Base-by-base conservation (phyloP, 768 basidiomycete species). In the Phaeotremella fagi region DNA sequence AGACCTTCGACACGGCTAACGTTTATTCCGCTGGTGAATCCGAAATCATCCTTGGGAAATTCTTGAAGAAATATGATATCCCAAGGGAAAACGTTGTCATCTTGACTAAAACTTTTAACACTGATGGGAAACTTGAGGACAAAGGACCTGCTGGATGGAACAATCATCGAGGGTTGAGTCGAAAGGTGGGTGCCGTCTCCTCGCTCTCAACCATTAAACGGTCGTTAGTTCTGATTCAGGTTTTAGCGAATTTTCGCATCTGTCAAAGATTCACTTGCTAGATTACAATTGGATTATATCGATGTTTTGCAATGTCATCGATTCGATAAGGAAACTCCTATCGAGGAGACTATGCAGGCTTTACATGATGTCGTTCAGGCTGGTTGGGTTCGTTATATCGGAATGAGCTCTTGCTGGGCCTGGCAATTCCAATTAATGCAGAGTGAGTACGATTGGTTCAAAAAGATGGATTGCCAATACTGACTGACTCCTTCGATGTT, bases 31-130 rank as follows among this genome's bases (percentile, higher is more conserved):
- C 55, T 25, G 70, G 70, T 4, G 60, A 64, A 31, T 64, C 62
- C 29, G 70, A 71, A 48, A 66, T 81, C 42, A 79, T 87, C 48
- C 77, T 88, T 14, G 87, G 87, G 11, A 84, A 85, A 61, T 86
- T 83, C 9, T 83, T 89, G 75, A 85, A 85, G 62, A 66, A 82
- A 57, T 79, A 82, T 60, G 69, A 82, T 15, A 78, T 87, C 12
- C 85, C 85, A 27, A 81, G 86, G 2, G 83, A 84, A 18, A 81
- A 84, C 59, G 83, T 88, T 35, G 86, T 89, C n/a, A 81, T 88
- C n/a, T 79, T 88, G 78, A 87, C 87, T 41, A 88, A 88, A 76
- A 83, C 61, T 0, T 64, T 56, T 41, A 52, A 49, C 18, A 45
- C 60, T 0, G 60, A 60, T 38, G 66, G 61, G 2, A 60, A 53